Conservation (phyloP, 2,329 filamentous ascomycete genomes). For the Mycosphaerelloides madeirae region DNA sequence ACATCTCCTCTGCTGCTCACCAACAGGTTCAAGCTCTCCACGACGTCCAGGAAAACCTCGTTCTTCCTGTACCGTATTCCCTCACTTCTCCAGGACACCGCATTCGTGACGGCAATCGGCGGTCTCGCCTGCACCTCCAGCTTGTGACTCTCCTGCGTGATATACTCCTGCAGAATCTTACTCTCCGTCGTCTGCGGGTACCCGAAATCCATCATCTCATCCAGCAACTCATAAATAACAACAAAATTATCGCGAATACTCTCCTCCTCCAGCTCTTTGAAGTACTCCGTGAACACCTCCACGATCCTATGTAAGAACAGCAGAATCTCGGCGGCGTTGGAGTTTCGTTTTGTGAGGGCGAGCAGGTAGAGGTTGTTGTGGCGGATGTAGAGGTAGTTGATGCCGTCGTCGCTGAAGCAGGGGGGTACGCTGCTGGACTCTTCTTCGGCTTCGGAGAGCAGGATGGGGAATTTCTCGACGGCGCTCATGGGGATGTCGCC, state of each 20-base stretch:
- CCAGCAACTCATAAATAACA: slow-evolving; percentile 95
- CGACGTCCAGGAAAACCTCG: slow-evolving; percentile 96
- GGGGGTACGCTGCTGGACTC: slow-evolving; percentile 95
- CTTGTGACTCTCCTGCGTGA: slow-evolving; percentile 98
- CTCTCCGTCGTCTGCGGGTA: slow-evolving; percentile 97
- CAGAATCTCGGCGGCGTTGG: slow-evolving; percentile 96
- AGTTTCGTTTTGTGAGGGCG: slow-evolving; percentile 96
- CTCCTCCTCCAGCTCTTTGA: slow-evolving; percentile 97
- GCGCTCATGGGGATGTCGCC: slow-evolving; percentile 99
- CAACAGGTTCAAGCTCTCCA: slow-evolving; percentile 92
- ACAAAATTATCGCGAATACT: slow-evolving; percentile 99
- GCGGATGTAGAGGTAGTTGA: slow-evolving; percentile 99
- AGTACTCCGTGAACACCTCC: slow-evolving; percentile 99
- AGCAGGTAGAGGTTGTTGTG: slow-evolving; percentile 99
- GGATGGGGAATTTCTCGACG: slow-evolving; percentile 93
- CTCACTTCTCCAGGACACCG: slow-evolving; percentile 95
- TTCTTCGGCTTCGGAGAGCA: slow-evolving; percentile 97
- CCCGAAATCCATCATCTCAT: slow-evolving; percentile 99
- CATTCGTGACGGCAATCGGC: slow-evolving; percentile 96
- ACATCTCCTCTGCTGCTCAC: slow-evolving; percentile 94
- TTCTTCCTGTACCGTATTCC: slow-evolving; percentile 98
- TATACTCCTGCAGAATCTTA: slow-evolving; percentile 95
- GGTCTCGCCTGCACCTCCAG: slow-evolving; percentile 93
- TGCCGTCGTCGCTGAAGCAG: slow-evolving; percentile 97
- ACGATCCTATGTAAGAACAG: slow-evolving; percentile 97